Evolutionary conservation across 495 filamentous ascomycete genomes (phyloP).

Genomic region (Penicillium ucsense): DNA sequence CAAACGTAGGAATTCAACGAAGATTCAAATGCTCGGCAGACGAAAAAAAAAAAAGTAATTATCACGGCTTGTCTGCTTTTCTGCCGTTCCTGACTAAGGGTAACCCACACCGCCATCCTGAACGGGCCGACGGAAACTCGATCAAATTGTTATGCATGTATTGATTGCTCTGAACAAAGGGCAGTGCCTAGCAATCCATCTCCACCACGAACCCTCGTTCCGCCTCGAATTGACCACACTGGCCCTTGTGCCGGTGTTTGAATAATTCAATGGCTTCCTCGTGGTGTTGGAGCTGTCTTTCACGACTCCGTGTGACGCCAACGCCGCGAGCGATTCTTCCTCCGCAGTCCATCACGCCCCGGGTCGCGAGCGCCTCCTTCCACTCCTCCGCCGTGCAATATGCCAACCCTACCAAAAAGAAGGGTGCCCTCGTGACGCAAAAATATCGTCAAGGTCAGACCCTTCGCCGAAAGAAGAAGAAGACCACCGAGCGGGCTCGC

Average conservation of each 20-base stretch:
- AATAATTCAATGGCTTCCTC: conserved; percentile 51
- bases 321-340: conserved; percentile 38
- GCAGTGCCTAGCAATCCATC: conserved; percentile 7
- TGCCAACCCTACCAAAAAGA: conserved; percentile 34
- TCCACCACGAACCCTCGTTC: conserved; percentile 12
- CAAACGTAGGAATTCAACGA: conserved; percentile 12
- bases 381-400: conserved; percentile 31
- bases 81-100: conserved; percentile 20
- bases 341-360: conserved; percentile 23
- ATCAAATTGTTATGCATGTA: conserved; percentile 26
- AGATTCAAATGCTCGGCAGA: conserved; percentile 14
- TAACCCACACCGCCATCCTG: conserved; percentile 13
- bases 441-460: conserved; percentile 33
- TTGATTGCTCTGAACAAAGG: background rate
- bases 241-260: conserved; percentile 25
- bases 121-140: conserved; percentile 13
- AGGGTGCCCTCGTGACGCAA: conserved; percentile 13
- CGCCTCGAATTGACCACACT: conserved; percentile 26
- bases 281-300: conserved; percentile 60
- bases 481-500: conserved; percentile 27
- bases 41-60: conserved; percentile 21
- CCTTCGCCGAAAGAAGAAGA: conserved; percentile 41
- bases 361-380: conserved; percentile 32
- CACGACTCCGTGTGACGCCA: conserved; percentile 35
- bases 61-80: conserved; percentile 18